Evolutionary conservation across 1,139 yeast genomes (phyloP).

Genomic region (Suhomyces panamericanus): DNA sequence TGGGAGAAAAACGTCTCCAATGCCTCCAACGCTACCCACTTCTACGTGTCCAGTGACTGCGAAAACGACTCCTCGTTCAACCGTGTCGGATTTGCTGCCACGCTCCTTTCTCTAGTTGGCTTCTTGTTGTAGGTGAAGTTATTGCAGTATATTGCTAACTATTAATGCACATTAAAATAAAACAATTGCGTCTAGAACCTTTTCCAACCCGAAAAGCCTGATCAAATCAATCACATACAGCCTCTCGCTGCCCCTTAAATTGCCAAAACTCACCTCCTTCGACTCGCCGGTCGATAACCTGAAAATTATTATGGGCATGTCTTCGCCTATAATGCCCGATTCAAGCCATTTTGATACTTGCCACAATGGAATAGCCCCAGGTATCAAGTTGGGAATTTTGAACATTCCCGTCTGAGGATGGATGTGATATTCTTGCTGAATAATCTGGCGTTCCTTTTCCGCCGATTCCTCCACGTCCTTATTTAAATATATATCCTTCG

Average conservation of each 20-base stretch:
- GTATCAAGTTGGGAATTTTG: constrained; percentile 45
- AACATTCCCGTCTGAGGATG: constrained; percentile 6
- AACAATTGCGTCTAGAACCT: constrained; percentile 10
- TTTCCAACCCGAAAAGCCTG: constrained; percentile 20
- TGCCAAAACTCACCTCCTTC: constrained; percentile 20
- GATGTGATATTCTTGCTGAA: constrained; percentile 22
- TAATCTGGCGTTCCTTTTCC: constrained; percentile 20
- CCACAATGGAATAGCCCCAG: constrained; percentile 52
- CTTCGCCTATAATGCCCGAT: constrained; percentile 19
- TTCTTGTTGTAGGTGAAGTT: constrained; percentile 22
- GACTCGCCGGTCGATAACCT: constrained; percentile 14
- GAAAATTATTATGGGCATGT: constrained; percentile 21
- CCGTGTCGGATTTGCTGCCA: constrained; percentile 19
- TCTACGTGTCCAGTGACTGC: constrained; percentile 11
- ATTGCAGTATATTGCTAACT: constrained; percentile 1
- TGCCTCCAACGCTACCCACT: constrained; percentile 2
- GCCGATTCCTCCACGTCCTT: constrained; percentile 26
- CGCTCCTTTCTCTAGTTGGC: constrained; percentile 24
- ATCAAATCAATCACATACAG: constrained; percentile 17
- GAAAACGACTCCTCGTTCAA: constrained; percentile 20
- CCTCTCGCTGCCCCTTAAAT: constrained; percentile 17
- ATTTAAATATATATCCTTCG: constrained; percentile 37
- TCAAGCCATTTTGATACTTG: constrained; percentile 39
- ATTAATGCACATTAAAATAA: constrained; percentile 2
- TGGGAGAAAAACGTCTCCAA: neutral